These are phyloP conservation scores for Mycena sp. DNA, from an alignment of 1,284 basidiomycete species.

Conservation along the genomic window DNA sequence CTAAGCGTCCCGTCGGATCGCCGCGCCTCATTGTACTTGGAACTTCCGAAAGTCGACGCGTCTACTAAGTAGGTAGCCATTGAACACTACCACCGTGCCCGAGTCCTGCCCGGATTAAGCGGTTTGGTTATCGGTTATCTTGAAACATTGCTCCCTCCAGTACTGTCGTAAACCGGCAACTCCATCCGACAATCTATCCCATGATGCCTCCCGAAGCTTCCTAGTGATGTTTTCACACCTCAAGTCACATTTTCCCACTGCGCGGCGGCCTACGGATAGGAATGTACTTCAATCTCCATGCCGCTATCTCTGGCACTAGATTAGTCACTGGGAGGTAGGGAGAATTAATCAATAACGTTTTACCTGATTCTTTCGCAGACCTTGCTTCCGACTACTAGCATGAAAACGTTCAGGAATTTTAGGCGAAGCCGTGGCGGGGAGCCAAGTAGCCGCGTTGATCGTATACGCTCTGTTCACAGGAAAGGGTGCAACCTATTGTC, in stretches of 20 bases:
- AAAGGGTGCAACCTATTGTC: too few species aligned
- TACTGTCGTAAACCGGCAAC: neutral
- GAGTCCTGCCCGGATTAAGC: too few species aligned
- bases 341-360: neutral
- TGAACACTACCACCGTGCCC: too few species aligned
- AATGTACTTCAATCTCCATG: slow-evolving; percentile 1
- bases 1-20: too few species aligned
- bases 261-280: neutral
- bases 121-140: too few species aligned
- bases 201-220: slow-evolving; percentile 8
- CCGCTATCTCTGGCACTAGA: slow-evolving; percentile 2
- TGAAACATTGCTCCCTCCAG: neutral
- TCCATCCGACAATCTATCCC: neutral
- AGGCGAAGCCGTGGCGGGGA: neutral
- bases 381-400: neutral
- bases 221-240: neutral
- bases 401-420: slow-evolving; percentile 7
- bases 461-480: neutral
- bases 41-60: too few species aligned
- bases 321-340: neutral
- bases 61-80: too few species aligned
- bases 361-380: neutral
- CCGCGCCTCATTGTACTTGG: too few species aligned
- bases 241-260: slow-evolving; percentile 10
- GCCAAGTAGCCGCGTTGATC: neutral